phyloP scores from a whole-genome alignment of 768 basidiomycete genomes.

The Suillus fuscotomentosus region DNA sequence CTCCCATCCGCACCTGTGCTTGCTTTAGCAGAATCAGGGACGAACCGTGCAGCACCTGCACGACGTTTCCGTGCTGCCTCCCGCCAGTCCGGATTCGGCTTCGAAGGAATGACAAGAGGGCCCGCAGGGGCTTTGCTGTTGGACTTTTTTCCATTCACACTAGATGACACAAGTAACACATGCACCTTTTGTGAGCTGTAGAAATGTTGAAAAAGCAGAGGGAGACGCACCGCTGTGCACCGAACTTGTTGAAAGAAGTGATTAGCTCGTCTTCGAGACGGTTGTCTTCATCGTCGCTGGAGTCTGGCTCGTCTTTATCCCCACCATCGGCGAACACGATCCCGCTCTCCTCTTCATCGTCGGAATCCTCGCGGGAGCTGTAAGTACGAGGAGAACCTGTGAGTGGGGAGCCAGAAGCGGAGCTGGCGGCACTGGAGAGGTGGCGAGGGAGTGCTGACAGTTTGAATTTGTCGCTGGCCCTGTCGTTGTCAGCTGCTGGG shows the following conservation, averaged over 20 bases:
- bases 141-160: constrained; percentile 42
- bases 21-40: constrained; percentile 61
- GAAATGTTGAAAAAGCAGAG: constrained; percentile 34
- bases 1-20: constrained; percentile 66
- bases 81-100: constrained; percentile 91
- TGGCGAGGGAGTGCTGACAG: constrained; percentile 61
- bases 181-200: constrained; percentile 72
- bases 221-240: constrained; percentile 84
- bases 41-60: constrained; percentile 36
- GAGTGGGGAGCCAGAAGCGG: constrained; percentile 55
- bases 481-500: constrained; percentile 59
- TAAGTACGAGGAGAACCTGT: constrained; percentile 46
- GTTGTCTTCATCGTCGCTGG: constrained; percentile 58
- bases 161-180: constrained; percentile 22
- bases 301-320: constrained; percentile 38
- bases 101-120: constrained; percentile 82
- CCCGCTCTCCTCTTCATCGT: constrained; percentile 24
- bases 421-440: constrained; percentile 38
- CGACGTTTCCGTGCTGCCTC: constrained; percentile 66
- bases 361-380: constrained; percentile 25
- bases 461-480: constrained; percentile 60
- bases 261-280: constrained; percentile 63
- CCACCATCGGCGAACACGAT: constrained; percentile 23
- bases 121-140: constrained; percentile 39
- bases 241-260: constrained; percentile 68